A percentile compares a stretch with the other conserved stretches of the same genome.
phyloP scores from a whole-genome alignment of 23 red algal species.

The Chondrus crispus region DNA sequence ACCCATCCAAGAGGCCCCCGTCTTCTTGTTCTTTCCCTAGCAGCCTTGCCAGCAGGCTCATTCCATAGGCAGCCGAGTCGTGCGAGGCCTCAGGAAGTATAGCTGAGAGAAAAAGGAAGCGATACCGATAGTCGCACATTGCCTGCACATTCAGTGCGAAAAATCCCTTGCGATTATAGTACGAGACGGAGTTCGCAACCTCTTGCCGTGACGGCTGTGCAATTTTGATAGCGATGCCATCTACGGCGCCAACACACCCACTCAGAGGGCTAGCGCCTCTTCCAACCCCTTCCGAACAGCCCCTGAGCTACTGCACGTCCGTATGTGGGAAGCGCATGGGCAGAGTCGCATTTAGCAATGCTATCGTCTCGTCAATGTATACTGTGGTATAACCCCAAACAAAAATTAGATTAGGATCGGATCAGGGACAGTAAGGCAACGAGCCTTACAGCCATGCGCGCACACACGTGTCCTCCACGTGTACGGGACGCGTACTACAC shows the following conservation, averaged over 20 bases:
- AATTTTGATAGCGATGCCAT: neutral
- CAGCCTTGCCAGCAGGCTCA: neutral
- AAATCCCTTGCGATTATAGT: neutral
- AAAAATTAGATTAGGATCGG: too few relatives aligned
- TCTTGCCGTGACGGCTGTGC: neutral
- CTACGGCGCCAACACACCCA: neutral
- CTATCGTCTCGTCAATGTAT: neutral
- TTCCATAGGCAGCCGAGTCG: neutral
- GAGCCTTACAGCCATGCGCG: too few relatives aligned
- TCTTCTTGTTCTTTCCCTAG: neutral
- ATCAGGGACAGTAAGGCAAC: too few relatives aligned
- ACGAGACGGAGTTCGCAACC: neutral
- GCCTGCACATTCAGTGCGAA: neutral
- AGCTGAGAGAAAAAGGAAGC: neutral
- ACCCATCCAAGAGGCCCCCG: neutral
- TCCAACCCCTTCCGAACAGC: neutral
- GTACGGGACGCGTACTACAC: too few relatives aligned
- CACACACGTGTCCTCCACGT: too few relatives aligned
- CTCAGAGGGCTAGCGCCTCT: neutral
- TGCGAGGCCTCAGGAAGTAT: neutral
- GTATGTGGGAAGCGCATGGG: neutral
- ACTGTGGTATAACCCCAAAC: too few relatives aligned
- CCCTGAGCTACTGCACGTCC: neutral
- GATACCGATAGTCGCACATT: conserved; percentile 3
- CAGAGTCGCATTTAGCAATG: neutral